Evolutionary conservation across 1,284 basidiomycete species (phyloP).

Genomic region (Naganishia liquefaciens): DNA sequence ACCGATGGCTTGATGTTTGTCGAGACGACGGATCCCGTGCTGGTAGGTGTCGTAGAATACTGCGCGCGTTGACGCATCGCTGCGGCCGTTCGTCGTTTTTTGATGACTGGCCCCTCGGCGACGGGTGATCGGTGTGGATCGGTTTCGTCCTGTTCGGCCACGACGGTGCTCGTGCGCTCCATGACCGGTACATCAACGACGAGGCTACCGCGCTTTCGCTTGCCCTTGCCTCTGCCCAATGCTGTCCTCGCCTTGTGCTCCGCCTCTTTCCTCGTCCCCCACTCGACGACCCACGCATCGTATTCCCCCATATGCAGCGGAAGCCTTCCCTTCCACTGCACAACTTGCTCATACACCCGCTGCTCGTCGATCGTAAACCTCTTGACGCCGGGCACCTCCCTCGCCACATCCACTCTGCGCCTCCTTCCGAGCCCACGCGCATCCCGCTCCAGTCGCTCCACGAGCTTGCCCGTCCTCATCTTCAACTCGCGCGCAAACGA

Average conservation of each 20-base stretch:
- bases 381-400: not conserved
- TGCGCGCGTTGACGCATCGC: too few species aligned
- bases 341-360: not conserved
- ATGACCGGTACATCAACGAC: not conserved
- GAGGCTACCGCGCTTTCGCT: not conserved
- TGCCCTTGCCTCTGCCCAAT: not conserved
- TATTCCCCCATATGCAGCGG: slow-evolving; percentile 19
- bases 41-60: too few species aligned
- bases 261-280: not conserved
- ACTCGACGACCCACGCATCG: not conserved
- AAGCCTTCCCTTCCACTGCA: not conserved
- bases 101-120: too few species aligned
- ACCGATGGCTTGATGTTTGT: too few species aligned
- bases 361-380: slow-evolving; percentile 6
- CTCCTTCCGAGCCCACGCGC: not conserved
- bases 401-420: not conserved
- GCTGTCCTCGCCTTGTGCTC: not conserved
- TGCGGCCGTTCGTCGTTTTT: too few species aligned
- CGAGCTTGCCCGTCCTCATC: not conserved
- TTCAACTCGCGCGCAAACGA: not conserved
- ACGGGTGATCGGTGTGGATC: too few species aligned
- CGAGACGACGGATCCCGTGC: too few species aligned
- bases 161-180: too few species aligned
- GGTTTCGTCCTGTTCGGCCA: too few species aligned
- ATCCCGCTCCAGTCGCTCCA: not conserved